Evolutionary conservation across 2,329 filamentous ascomycete genomes (phyloP), one percentile per base, ranked within the genome.

Genomic region (Ophiocordyceps camponoti-rufipedis): DNA sequence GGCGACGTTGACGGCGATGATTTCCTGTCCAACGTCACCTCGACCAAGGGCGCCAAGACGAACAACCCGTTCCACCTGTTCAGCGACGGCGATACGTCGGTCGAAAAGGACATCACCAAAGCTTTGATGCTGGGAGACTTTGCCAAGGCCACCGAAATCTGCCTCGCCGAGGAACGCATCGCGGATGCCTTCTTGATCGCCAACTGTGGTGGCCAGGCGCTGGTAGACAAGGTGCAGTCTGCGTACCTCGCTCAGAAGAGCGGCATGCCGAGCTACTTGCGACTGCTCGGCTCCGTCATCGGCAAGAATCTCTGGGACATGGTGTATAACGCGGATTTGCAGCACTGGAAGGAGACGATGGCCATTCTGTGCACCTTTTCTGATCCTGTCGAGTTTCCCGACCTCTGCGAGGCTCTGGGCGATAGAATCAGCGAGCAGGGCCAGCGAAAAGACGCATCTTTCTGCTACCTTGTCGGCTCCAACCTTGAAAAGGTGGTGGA

Each of bases 151-250:
- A 80, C 94, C 47, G 84, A 93, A 47, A 77, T 94, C 44, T 94
- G 87, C 54, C 67, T 98, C 14, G 80, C 85, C 55, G 86, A 95
- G 61, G 80, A 93, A 52, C 80, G 88, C 45, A 79, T 96, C 59
- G 91, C 91, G 0, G 91, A 98, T 65, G 91, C 91, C 38, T 94
- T 98, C 64, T 86, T 98, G 69, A 89, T 98, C 58, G 91, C 93
- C 42, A 94, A 96, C 55, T 96, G 88, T 56, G 88, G 91, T 48
- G 91, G 89, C 43, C 86, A 94, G 59, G 83, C 87, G 52, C 82
- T 94, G 48, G 82, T 96, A 41, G 86, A 94, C 55, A 95, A 94
- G 67, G 89, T 89, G 5, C 91, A 96, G 62, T 74, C 83, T 49
- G 80, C 87, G 12, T 98, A 98, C 59, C 78, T 98, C 51, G 82